A percentile compares a stretch with the other conserved stretches of the same genome.
Evolutionary conservation across 2,329 filamentous ascomycete species (phyloP).

Genomic region (Paecilomyces niveus): DNA sequence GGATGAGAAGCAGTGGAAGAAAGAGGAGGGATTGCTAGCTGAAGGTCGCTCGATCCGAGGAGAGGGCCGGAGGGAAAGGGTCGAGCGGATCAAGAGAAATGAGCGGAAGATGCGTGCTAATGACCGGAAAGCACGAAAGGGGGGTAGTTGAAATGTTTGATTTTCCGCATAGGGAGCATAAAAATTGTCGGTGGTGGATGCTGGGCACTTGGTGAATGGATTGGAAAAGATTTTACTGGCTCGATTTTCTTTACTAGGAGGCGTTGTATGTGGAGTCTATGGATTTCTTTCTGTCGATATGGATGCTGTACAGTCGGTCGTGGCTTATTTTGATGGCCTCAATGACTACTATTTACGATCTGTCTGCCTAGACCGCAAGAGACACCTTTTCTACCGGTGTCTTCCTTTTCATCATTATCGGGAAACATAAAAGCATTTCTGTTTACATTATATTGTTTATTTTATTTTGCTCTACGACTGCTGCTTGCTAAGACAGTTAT

Average conservation of each 20-base stretch:
- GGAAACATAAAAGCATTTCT: background rate
- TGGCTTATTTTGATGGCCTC: background rate
- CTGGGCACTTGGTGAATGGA: background rate
- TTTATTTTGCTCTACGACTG: no score
- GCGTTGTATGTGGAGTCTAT: background rate
- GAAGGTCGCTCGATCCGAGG: constrained; percentile 60
- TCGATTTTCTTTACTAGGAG: background rate
- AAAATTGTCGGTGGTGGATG: background rate
- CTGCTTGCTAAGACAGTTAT: background rate
- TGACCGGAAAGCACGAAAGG: constrained; percentile 42
- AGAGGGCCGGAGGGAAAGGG: constrained; percentile 59
- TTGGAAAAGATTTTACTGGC: background rate
- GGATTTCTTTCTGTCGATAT: background rate
- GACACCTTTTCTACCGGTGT: background rate
- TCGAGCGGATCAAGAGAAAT: constrained; percentile 57
- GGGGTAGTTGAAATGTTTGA: constrained; percentile 8
- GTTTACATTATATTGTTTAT: background rate
- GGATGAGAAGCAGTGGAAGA: constrained; percentile 66
- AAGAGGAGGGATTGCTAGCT: constrained; percentile 50
- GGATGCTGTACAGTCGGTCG: background rate
- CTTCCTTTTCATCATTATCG: background rate
- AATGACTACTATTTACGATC: background rate
- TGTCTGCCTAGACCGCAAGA: background rate
- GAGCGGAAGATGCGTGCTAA: constrained; percentile 65
- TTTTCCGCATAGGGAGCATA: background rate